phyloP scores from a whole-genome alignment of 106 monocot genomes.

The Ottelia alismoides region DNA sequence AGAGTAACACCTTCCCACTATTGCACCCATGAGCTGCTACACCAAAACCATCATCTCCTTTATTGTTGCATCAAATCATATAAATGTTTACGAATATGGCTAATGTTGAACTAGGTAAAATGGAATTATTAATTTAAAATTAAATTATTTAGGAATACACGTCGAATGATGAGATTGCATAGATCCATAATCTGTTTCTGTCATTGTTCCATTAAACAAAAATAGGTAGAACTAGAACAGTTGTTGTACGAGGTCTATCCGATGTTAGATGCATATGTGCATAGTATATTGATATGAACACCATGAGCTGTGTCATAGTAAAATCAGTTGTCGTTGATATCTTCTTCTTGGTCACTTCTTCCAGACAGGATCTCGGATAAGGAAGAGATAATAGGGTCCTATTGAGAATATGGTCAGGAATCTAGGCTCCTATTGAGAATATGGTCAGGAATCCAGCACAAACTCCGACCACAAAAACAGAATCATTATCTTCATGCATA shows the following conservation, averaged over 20 bases:
- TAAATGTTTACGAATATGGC: no score
- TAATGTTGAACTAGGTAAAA: no score
- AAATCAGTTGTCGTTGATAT: background rate
- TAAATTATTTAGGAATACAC: no score
- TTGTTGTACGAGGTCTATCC: background rate
- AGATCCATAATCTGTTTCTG: no score
- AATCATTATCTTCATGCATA: background rate
- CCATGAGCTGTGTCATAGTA: background rate
- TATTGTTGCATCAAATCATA: no score
- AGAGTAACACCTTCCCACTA: no score
- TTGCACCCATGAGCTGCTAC: no score
- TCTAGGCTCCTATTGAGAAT: background rate
- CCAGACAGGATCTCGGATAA: background rate
- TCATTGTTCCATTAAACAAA: no score
- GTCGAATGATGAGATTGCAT: no score
- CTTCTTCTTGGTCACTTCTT: background rate
- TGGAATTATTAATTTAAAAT: no score
- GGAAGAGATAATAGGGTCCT: background rate
- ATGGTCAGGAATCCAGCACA: background rate
- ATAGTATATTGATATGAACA: background rate
- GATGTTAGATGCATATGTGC: background rate
- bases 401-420: background rate
- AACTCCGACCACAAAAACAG: background rate
- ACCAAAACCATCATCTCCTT: no score
- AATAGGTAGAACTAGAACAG: background rate